Evolutionary conservation across 441 rosid genomes (phyloP).

Genomic region (Erodium texanum): DNA sequence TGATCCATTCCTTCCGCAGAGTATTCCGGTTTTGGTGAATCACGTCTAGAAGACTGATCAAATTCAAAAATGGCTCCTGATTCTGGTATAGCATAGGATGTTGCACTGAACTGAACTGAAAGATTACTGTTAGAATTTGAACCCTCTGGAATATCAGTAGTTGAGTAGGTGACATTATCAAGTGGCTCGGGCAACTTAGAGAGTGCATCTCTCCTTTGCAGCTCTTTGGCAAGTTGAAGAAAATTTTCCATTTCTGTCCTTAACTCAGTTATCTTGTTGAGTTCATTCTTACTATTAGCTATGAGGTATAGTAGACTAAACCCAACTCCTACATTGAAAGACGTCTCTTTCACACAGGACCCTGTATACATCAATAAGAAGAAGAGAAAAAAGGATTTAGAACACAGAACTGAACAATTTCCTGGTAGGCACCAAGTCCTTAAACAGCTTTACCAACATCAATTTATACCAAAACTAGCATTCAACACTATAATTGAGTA

Average conservation of each 20-base stretch:
- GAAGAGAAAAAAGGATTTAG: background rate
- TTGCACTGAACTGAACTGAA: slow-evolving; percentile 18
- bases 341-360: slow-evolving; percentile 22
- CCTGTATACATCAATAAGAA: slow-evolving; percentile 21
- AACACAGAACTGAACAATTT: background rate
- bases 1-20: slow-evolving; percentile 40
- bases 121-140: slow-evolving; percentile 21
- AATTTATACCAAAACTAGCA: background rate
- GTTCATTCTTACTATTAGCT: slow-evolving; percentile 54
- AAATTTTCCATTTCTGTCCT: slow-evolving; percentile 46
- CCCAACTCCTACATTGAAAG: slow-evolving; percentile 46
- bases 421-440: no score
- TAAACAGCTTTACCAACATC: background rate
- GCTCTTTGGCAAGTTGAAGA: slow-evolving; percentile 33
- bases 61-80: slow-evolving; percentile 13
- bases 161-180: slow-evolving; percentile 22
- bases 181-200: slow-evolving; percentile 14
- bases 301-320: slow-evolving; percentile 46
- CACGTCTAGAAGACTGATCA: slow-evolving; percentile 32
- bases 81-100: slow-evolving; percentile 18
- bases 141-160: slow-evolving; percentile 27
- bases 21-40: slow-evolving; percentile 21
- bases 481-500: background rate
- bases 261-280: slow-evolving; percentile 40
- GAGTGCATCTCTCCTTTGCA: slow-evolving; percentile 19